Percentiles rank a stretch among this genome's conserved stretches.
Evolutionary conservation across 2,329 filamentous ascomycete genomes (phyloP).

Genomic region (Aspergillus clavatus): DNA sequence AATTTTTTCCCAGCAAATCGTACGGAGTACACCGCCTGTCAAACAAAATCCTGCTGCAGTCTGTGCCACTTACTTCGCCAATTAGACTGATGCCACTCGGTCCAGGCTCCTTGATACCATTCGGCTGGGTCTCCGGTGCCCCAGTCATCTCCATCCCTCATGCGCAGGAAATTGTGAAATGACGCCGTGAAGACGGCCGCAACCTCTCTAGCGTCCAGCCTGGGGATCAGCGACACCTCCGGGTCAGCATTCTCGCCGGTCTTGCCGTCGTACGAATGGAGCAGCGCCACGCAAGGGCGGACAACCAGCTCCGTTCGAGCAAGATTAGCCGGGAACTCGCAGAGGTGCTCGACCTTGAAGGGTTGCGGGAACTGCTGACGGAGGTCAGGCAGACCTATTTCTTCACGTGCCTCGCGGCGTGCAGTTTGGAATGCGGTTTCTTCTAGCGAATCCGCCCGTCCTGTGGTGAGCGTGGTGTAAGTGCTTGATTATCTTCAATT

Average conservation of each 20-base stretch:
- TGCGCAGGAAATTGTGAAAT: conserved; percentile 73
- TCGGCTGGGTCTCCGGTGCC: conserved; percentile 44
- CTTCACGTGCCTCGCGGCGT: conserved; percentile 83
- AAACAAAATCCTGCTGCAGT: neutral
- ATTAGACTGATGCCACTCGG: conserved; percentile 67
- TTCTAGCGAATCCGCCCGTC: conserved; percentile 49
- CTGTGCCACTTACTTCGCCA: conserved; percentile 56
- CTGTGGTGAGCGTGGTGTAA: conserved; percentile 5
- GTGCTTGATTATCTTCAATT: neutral
- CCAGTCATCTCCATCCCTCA: conserved; percentile 51
- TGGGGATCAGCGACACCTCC: conserved; percentile 69
- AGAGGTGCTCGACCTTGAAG: conserved; percentile 83
- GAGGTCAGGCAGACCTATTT: conserved; percentile 76
- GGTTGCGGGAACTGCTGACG: conserved; percentile 68
- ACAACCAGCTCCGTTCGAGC: conserved; percentile 70
- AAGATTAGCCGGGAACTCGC: conserved; percentile 71
- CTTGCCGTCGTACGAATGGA: conserved; percentile 57
- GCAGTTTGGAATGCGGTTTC: conserved; percentile 72
- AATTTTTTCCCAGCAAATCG: neutral
- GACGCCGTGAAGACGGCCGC: conserved; percentile 89
- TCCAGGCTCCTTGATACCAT: conserved; percentile 86
- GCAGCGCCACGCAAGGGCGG: conserved; percentile 70
- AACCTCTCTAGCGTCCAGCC: conserved; percentile 82
- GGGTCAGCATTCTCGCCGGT: conserved; percentile 47
- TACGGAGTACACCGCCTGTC: neutral